Evolutionary conservation across 2,329 filamentous ascomycete genomes (phyloP), one percentile per base, ranked within the genome.

Genomic region (Diaporthe australafricana): DNA sequence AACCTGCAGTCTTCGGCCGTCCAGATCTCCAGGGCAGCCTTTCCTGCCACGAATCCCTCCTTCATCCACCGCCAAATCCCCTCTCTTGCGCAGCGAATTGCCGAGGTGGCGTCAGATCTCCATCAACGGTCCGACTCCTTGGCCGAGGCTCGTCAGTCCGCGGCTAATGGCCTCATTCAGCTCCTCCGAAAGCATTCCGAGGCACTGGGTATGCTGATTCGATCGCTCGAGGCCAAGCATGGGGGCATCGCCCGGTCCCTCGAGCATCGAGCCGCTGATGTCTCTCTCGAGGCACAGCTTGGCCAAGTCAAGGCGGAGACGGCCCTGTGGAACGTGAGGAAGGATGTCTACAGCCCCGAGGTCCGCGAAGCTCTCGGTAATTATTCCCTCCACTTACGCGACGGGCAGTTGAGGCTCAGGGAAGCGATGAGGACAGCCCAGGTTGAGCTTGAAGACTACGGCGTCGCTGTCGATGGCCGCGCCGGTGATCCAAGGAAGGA

Each of bases 41-140:
- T 85, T 74, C 87, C 87, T 1, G 80, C 81, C 20, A 88, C 86
- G 0, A 88, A 88, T 78, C 82, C 87, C 0, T 88, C 87, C 25
- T 89, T 84, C 76, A 81, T 91, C n/a, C 89, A 91, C 80, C 88
- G 89, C 25, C 79, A 83, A 30, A 86, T 91, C 63, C 82, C 88
- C 1, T 80, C 83, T 22, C 81, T 92, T 2, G 81, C 86, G 0
- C 74, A 79, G 1, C 79, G 83, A 30, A 79, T 85, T 22, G 74
- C 79, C 5, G 71, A 80, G 2, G 83, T 89, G 1, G 77, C 76
- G n/a, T 42, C 77, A 16, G 73, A 79, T 4, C 76, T 85, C 5
- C 70, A 77, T 2, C 72, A 76, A 3, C 75, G 81, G 1, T 79
- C 81, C 35, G 68, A 75, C 3, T 69, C 77, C 1, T 81, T 90